Base-by-base conservation (phyloP, 1,284 basidiomycete species). In the Lentinus polychrous region DNA sequence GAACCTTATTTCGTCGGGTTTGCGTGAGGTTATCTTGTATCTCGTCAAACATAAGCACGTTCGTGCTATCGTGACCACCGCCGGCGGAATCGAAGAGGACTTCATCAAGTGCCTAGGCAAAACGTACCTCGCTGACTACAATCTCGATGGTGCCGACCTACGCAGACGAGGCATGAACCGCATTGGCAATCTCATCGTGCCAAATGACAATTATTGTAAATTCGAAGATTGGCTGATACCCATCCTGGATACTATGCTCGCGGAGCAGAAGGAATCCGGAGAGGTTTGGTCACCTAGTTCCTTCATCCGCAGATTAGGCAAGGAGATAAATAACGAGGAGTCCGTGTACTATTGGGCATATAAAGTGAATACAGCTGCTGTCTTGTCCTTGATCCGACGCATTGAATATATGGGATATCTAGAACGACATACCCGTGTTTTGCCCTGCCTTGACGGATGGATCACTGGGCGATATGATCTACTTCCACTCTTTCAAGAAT, bases 291-390 rank as follows among this genome's bases (percentile, higher is more conserved):
- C 88, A 1, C 96, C 96, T n/a, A 95, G 93, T 63, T 78, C 81
- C 15, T 91, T 99, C 63, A 97, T 98, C 59, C 79, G 78, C 36
- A 74, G 96, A 46, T 71, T 99, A 15, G 96, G 96, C 22, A 91
- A 91, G 64, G 96, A 99, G 69, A 98, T 99, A 55, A 75, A 98
- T 67, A 86, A 98, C 65, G 95, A 99, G 69, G 88, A 94, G 62
- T 94, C 91, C 55, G 91, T 99, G 49, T 97, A 98, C 63, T 97
- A 97, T 63, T 99, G 96, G 96, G 95, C 95, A 36, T 96, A 92
- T 66, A 97, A 95, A 80, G 94, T 94, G 67, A 73, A 81, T 71
- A 62, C 43, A 59, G 43, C 57, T 53, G 35, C 46, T 46, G 15
- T 53, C 38, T 52, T 46, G 48, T 41, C 44, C 54, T 31, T 45